A percentile compares a stretch with the other conserved stretches of the same genome.
Conservation (phyloP, 192 early-diverging fungal genomes). For the Backusella mclennaniae region DNA sequence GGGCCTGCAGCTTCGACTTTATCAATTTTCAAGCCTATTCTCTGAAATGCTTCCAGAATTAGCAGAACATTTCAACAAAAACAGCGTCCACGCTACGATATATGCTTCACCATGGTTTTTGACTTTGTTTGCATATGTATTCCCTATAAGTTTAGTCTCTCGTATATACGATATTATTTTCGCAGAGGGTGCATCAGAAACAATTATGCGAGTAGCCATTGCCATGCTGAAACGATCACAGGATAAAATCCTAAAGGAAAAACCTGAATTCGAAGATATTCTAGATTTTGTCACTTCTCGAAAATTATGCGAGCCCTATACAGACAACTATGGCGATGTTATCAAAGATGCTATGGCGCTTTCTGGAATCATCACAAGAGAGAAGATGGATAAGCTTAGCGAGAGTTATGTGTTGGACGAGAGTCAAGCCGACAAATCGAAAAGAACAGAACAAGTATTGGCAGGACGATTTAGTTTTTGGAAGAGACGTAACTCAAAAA, state of each 20-base stretch:
- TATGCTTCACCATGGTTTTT: constrained; percentile 98
- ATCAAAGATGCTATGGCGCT: constrained; percentile 80
- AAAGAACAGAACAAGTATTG: constrained; percentile 46
- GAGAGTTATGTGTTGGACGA: constrained; percentile 41
- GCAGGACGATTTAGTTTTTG: constrained; percentile 51
- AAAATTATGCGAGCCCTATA: constrained; percentile 81
- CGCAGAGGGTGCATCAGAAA: constrained; percentile 87
- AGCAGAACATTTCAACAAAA: constrained; percentile 69
- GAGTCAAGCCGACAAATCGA: constrained; percentile 52
- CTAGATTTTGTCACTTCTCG: constrained; percentile 77
- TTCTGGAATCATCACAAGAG: constrained; percentile 62
- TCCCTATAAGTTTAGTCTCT: constrained; percentile 86
- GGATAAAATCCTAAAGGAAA: constrained; percentile 53
- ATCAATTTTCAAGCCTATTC: constrained; percentile 82
- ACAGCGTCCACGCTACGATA: constrained; percentile 80
- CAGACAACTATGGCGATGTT: constrained; percentile 56
- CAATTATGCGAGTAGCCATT: constrained; percentile 84
- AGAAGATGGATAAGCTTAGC: constrained; percentile 69
- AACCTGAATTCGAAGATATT: constrained; percentile 76
- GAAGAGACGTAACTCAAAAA: neutral
- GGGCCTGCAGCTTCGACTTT: constrained; percentile 86
- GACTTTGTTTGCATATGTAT: constrained; percentile 95
- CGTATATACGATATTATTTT: constrained; percentile 93
- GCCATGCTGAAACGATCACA: constrained; percentile 85
- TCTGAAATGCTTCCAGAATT: constrained; percentile 74